Base-by-base conservation (phyloP, 371 early-diverging fungal genomes). In the Capillidium heterosporum region DNA sequence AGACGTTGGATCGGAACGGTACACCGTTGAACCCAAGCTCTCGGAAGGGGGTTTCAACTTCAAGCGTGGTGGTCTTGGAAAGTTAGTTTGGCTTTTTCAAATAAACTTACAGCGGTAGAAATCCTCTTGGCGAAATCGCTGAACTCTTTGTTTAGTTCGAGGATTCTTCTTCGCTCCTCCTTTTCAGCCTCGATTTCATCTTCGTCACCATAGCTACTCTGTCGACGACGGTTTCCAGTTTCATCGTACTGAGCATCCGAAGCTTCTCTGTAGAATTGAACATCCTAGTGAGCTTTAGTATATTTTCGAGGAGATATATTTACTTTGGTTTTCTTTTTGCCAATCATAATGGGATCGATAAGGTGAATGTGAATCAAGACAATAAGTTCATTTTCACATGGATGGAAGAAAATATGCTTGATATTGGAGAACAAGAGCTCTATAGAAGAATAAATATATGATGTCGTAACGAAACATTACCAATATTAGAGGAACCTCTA, bases 201-300 rank as follows among this genome's bases (percentile, higher is more conserved):
- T 67, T 97, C 92, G 71, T 97, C 91, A 59, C 93, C 92, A 69
- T 96, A 90, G 57, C 86, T 77, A 63, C 81, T 75, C 67, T 94
- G 76, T 61, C 97, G 76, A 59, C 90, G 78, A 59, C 92, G 85
- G 67, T 93, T 97, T 53, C 93, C 90, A 11, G 99, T 99, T 69
- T 99, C 99, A 66, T 99, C 97, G 63, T 85, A 93, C 57, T 81
- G 80, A 0, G 86, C 89, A 59, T 93, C 95, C 1, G 91, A 80
- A 1, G 93, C 96, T 65, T 99, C 98, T 60, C 93, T 87, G 66
- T 90, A 97, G 74, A 99, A 98, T 76, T 99, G 99, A 42, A 99
- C 82, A 67, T 99, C 98, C 72, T 78, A 62, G 35, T 41, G 32
- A 13, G 39, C 23, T 28, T 26, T 59, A 2, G 51, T 48, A 21